Evolutionary conservation across 768 basidiomycete genomes (phyloP).

Genomic region (Tephrocybe sp.): DNA sequence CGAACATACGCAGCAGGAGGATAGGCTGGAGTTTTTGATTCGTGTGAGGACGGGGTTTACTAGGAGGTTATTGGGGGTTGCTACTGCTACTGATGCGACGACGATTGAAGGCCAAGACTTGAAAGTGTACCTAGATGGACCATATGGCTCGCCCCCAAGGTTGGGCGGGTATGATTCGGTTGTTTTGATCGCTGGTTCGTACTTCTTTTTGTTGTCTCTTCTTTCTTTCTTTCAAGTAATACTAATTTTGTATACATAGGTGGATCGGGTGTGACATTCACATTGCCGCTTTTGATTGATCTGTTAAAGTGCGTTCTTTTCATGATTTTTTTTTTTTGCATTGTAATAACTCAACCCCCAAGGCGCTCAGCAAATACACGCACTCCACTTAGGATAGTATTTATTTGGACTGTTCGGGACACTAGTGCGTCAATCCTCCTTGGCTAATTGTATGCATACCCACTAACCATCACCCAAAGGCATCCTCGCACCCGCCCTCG

Average conservation of each 20-base stretch:
- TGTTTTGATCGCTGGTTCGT: conserved; percentile 45
- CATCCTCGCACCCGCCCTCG: too few relatives aligned
- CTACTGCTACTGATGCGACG: conserved; percentile 49
- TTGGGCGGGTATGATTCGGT: conserved; percentile 43
- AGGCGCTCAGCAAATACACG: neutral
- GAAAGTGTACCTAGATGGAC: conserved; percentile 58
- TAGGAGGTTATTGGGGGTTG: conserved; percentile 61
- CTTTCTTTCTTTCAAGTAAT: neutral
- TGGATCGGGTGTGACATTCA: conserved; percentile 51
- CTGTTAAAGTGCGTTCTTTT: conserved; percentile 36
- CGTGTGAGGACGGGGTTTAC: too few relatives aligned
- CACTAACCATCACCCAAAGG: too few relatives aligned
- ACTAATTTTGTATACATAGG: conserved; percentile 22
- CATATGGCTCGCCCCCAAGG: conserved; percentile 48
- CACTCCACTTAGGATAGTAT: conserved; percentile 18
- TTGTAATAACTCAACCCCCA: neutral
- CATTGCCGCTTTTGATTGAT: conserved; percentile 43
- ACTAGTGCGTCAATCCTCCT: conserved; percentile 32
- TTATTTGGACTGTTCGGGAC: conserved; percentile 45
- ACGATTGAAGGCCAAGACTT: conserved; percentile 25
- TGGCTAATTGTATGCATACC: too few relatives aligned
- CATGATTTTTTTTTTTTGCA: neutral
- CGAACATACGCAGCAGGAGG: too few relatives aligned
- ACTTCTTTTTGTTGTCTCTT: neutral
- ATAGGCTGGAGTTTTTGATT: too few relatives aligned